Evolutionary conservation across 768 basidiomycete genomes (phyloP).

Genomic region (Naganishia vaughanmartiniae): DNA sequence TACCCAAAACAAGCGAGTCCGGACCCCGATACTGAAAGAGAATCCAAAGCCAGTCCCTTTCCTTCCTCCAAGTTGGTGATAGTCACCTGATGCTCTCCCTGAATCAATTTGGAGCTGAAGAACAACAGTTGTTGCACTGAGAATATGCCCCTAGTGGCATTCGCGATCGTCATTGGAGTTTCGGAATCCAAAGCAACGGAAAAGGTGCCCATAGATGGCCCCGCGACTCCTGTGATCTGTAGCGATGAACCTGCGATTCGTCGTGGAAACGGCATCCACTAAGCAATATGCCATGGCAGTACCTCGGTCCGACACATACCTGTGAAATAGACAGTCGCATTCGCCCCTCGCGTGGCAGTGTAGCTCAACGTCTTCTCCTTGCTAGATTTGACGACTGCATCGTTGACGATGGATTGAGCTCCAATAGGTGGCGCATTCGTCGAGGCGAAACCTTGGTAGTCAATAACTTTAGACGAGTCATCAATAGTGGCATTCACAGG

Average conservation of each 20-base stretch:
- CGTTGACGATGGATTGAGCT: not conserved
- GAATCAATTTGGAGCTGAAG: not conserved
- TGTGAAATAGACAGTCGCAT: slow-evolving; percentile 25
- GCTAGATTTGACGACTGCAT: slow-evolving; percentile 8
- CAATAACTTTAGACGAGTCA: slow-evolving; percentile 14
- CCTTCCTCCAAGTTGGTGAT: slow-evolving; percentile 23
- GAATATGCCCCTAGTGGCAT: slow-evolving; percentile 3
- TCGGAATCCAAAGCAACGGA: slow-evolving; percentile 4
- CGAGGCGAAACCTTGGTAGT: slow-evolving; percentile 25
- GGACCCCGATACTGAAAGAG: slow-evolving; percentile 14
- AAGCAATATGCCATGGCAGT: too few species aligned
- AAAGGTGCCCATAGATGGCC: slow-evolving; percentile 10
- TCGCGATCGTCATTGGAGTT: not conserved
- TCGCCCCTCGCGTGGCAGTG: slow-evolving; percentile 15
- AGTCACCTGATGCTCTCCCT: slow-evolving; percentile 19
- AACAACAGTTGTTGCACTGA: slow-evolving; percentile 12
- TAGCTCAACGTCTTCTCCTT: slow-evolving; percentile 20
- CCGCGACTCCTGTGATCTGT: not conserved
- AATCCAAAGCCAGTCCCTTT: slow-evolving; percentile 20
- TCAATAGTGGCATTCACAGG: slow-evolving; percentile 21
- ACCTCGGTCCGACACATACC: not conserved
- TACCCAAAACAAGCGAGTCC: slow-evolving; percentile 27
- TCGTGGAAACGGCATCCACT: not conserved
- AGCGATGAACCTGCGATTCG: slow-evolving; percentile 4
- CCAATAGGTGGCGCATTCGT: not conserved